Conservation (phyloP, 345 rosid genomes). For the Populus nigra region DNA sequence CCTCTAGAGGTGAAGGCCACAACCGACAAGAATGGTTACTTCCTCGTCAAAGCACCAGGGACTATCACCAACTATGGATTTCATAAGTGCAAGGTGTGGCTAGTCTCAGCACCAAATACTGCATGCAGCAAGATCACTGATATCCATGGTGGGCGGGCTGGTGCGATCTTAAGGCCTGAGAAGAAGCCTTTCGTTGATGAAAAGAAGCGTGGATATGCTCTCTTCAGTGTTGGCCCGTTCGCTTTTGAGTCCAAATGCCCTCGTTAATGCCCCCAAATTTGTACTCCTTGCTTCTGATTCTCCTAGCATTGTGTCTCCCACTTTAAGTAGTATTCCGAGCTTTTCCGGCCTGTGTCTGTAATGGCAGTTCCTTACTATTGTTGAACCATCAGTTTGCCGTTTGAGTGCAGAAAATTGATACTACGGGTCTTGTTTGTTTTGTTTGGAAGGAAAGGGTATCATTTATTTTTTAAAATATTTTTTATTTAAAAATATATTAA, state of each 20-base stretch:
- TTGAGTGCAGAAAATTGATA: background rate
- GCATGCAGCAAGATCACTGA: slow-evolving; percentile 45
- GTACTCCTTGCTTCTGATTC: background rate
- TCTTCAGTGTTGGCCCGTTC: slow-evolving; percentile 73
- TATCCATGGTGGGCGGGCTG: slow-evolving; percentile 57
- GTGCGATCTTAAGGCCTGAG: slow-evolving; percentile 50
- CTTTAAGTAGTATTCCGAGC: background rate
- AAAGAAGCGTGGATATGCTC: slow-evolving; percentile 37
- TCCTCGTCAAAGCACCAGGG: slow-evolving; percentile 58
- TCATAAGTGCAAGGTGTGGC: slow-evolving; percentile 63
- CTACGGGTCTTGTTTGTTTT: no score
- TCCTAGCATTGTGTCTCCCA: background rate
- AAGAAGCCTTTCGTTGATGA: slow-evolving; percentile 25
- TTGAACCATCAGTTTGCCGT: background rate
- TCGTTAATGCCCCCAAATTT: slow-evolving; percentile 17
- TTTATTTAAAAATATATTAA: no score
- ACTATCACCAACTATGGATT: slow-evolving; percentile 69
- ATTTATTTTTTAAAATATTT: no score
- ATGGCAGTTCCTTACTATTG: background rate
- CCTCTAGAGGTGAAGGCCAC: slow-evolving; percentile 24
- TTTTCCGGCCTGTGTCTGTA: background rate
- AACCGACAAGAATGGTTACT: slow-evolving; percentile 87
- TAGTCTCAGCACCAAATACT: slow-evolving; percentile 45
- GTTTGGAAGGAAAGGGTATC: no score
- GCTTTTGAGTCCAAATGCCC: slow-evolving; percentile 76